These are phyloP conservation scores for Bassia scoparia DNA, from an alignment of 148 eudicot genomes.

Conservation along the genomic window DNA sequence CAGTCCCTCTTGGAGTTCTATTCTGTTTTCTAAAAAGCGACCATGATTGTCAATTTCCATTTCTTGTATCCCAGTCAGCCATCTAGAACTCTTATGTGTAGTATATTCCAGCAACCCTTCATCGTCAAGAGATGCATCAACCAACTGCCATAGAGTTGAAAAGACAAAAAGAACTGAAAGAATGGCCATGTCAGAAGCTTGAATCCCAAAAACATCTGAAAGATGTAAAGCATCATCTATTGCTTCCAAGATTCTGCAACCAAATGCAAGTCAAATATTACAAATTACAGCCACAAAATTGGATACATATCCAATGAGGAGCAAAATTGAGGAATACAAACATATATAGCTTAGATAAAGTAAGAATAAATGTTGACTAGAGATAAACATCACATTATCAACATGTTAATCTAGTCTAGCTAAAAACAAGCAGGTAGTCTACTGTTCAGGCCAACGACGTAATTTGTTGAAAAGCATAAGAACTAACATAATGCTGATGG, in stretches of 20 bases:
- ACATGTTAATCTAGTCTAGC: no score
- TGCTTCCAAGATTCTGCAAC: conserved; percentile 82
- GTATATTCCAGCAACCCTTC: conserved; percentile 72
- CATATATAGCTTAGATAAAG: not conserved
- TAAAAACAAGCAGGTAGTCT: no score
- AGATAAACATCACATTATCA: no score
- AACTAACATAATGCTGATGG: no score
- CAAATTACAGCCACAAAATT: conserved; percentile 4
- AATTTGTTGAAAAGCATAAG: no score
- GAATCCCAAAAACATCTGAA: conserved; percentile 56
- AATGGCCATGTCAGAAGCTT: conserved; percentile 60
- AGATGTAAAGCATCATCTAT: conserved; percentile 69
- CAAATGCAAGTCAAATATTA: conserved; percentile 18
- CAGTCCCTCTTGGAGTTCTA: conserved; percentile 44
- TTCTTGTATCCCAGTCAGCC: conserved; percentile 54
- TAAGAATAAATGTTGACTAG: no score
- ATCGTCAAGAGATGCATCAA: conserved; percentile 90
- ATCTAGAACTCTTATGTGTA: conserved; percentile 61
- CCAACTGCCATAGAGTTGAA: conserved; percentile 67
- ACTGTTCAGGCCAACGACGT: no score
- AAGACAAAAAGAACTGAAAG: conserved; percentile 66
- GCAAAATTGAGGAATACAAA: not conserved
- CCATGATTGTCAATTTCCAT: conserved; percentile 60
- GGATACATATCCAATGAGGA: not conserved
- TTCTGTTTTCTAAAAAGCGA: conserved; percentile 43